Base-by-base conservation (phyloP, 2,329 filamentous ascomycete species). In the Alternaria brassicae region DNA sequence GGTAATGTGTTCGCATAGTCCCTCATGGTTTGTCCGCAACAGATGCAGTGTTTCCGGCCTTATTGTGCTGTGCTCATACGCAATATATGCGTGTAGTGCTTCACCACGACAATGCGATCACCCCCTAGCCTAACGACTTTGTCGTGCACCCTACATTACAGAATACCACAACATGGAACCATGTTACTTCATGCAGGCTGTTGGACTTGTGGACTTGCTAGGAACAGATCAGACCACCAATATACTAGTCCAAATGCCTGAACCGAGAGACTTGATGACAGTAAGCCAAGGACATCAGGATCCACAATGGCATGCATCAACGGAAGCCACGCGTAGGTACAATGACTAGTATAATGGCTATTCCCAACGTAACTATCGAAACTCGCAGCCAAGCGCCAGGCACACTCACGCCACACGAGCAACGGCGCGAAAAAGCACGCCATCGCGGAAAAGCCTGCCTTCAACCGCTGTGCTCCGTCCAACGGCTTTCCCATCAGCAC, bases 51-150 rank as follows among this genome's bases (percentile, higher is more conserved):
- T 25, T 48, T 36, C n/a, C 44, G 19, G 13, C 21, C 15, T n/a
- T 27, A 10, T 1, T 27, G 44, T 48, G 44, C 44, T 23, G 28
- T 48, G 28, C 19, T n/a, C 44, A n/a, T 34, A 34, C 15, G 30
- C 32, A 36, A 19, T 48, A 9, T 25, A 36, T 51, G 34, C 25
- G 23, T 51, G 34, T 51, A n/a, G 21, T 28, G 34, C 30, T 10
- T 51, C 32, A 28, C 48, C 21, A 51, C 34, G 48, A 51, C 28
- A 51, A 51, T 17, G 48, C 48, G 12, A 51, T 21, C 32, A 21
- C 23, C 34, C 23, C 34, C 34, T 51, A 25, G 32, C 48, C 21
- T 17, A 51, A 51, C 48, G 48, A 30, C 34, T 51, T 51, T 34
- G 30, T 48, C 28, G 44, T 48, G 44, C 44, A 36, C 19, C 44